Evolutionary conservation across 345 rosid genomes (phyloP).

Genomic region (Excoecaria agallocha): DNA sequence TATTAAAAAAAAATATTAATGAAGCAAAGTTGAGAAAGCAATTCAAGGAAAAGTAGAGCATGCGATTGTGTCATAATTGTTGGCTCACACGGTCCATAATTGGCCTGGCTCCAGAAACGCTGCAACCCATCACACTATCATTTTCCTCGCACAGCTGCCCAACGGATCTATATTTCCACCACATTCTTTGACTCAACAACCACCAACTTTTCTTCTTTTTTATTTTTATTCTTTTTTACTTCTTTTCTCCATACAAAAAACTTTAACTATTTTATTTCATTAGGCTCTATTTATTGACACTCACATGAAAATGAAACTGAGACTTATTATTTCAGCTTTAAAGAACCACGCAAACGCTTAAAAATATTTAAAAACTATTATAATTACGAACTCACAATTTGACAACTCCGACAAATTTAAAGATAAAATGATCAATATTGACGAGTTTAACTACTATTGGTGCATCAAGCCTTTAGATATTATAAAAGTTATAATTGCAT

Average conservation of each 20-base stretch:
- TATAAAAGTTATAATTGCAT: no score
- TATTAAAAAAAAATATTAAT: neutral
- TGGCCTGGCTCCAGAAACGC: neutral
- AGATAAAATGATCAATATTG: no score
- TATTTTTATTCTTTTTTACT: neutral
- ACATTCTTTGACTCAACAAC: neutral
- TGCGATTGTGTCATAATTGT: neutral
- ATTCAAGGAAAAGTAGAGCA: neutral
- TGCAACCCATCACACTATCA: slow-evolving; percentile 7
- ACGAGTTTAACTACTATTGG: no score
- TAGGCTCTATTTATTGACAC: no score
- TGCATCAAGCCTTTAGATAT: no score
- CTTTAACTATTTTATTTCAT: no score
- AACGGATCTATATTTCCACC: neutral
- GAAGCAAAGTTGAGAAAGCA: neutral
- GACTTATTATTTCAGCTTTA: no score
- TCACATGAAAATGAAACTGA: no score
- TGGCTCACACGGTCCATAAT: neutral
- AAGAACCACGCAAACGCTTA: no score
- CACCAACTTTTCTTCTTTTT: neutral
- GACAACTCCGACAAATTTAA: no score
- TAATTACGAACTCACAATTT: no score
- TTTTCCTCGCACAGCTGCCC: neutral
- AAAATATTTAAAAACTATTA: no score
- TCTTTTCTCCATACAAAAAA: neutral